Evolutionary conservation across 106 monocot species (phyloP), one percentile per base, ranked within the genome.

Genomic region (Gastrodia elata): DNA sequence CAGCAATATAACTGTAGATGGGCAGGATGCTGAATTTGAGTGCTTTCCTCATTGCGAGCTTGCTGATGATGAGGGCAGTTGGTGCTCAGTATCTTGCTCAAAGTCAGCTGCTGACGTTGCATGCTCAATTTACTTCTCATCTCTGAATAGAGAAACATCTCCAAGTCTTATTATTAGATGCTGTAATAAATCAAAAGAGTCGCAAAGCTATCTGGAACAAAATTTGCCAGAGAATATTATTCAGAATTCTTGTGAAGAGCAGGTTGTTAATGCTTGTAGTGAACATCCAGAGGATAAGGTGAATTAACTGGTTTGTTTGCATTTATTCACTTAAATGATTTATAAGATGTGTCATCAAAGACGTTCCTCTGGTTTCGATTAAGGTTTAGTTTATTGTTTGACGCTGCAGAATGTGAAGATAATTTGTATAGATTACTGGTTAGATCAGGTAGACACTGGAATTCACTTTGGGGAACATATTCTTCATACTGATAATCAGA

Each of bases 81-180:
- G 82, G 80, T 71, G 65, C 80, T 88, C 88, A 20, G 87, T 93
- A 6, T 82, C 90, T 64, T 93, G 88, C 75, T 79, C 69, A 46
- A 76, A 77, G 56, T 80, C 88, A 71, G 98, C 98, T 75, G 90
- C 98, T 68, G 91, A 91, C 78, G 79, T 76, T 76, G 93, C 93
- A 34, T 91, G 83, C 56, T 73, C 83, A 71, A 58, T 39, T 35
- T 98, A 98, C 68, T 64, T 82, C 4, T 88, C 85, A 40, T 88
- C 81, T 75, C 83, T 98, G 10, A 83, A 82, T 43, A 87, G 76
- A 75, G 98, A 98, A 79, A 76, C 79, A 59, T 48, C 71, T 39
- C 93, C 98, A n/a, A 98, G 93, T 84, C 76, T 98, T n/a, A 68
- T 93, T 8, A 86, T 98, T 72, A 64, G 84, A 46, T 93, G 69